These are phyloP conservation scores for Penicillium coffeae DNA, from an alignment of 495 filamentous ascomycete genomes.

Conservation along the genomic window DNA sequence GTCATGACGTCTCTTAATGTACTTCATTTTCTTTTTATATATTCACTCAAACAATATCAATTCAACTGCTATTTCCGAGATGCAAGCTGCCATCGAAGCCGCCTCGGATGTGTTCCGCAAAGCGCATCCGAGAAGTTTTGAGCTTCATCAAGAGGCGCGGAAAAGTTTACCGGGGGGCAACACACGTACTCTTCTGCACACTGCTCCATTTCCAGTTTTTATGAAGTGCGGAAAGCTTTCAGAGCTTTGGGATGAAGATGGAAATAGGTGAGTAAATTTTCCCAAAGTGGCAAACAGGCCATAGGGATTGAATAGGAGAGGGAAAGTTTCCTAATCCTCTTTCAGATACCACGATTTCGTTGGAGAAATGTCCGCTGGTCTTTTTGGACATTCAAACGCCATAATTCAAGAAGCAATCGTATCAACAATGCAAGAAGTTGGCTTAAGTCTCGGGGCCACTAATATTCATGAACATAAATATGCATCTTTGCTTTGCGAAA, in stretches of 20 bases:
- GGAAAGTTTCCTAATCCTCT: neutral
- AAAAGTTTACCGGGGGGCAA: slow-evolving; percentile 11
- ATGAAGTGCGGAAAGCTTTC: neutral
- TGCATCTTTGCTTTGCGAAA: slow-evolving; percentile 35
- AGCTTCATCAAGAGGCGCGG: neutral
- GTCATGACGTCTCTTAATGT: no score
- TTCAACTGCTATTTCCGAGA: neutral
- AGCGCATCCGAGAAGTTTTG: neutral
- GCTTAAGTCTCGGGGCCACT: slow-evolving; percentile 40
- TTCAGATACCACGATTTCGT: slow-evolving; percentile 34
- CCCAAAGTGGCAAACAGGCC: neutral
- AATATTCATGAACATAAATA: slow-evolving; percentile 35
- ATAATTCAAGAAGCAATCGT: slow-evolving; percentile 33
- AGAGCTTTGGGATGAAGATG: slow-evolving; percentile 9
- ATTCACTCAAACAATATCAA: no score
- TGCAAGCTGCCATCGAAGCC: neutral
- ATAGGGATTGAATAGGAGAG: no score
- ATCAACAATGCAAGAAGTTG: slow-evolving; percentile 29
- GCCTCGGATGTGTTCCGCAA: neutral
- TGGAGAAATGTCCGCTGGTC: slow-evolving; percentile 50
- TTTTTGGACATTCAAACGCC: slow-evolving; percentile 52
- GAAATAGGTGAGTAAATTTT: slow-evolving; percentile 1
- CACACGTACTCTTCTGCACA: slow-evolving; percentile 13
- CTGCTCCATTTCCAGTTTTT: slow-evolving; percentile 9
- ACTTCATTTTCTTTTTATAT: no score